Base-by-base conservation (phyloP, 257 asterid genomes). In the Solanum piurae region DNA sequence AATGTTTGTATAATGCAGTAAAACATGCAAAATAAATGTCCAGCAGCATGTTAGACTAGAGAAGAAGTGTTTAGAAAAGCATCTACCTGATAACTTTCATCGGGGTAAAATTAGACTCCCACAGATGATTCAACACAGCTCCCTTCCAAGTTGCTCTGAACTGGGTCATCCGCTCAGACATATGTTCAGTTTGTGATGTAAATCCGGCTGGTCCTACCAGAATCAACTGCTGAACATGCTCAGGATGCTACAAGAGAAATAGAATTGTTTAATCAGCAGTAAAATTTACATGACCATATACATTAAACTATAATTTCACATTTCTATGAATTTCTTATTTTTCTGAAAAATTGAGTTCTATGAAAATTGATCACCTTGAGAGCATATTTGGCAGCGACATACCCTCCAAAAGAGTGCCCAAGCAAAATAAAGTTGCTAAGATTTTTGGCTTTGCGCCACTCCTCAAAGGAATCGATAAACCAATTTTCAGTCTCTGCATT, bases 361-460 rank as follows among this genome's bases (percentile, higher is more conserved):
- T 33, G 60, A 49, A 46, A 58, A n/a, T 2, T 66, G 87, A 36
- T 84, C 87, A 96, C 99, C 98, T 96, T 92, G 46, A 95, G 94
- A 16, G 99, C 98, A 93, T 97, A 97, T 90, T 94, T 95, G 68
- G 99, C 90, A 86, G 98, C 98, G 88, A 97, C 94, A 90, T 97
- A 97, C 46, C 99, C 99, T 89, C 99, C 99, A 89, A 97, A 95
- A 73, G 99, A 97, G 91, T 97, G 99, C 36, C 99, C 99, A 68
- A 97, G 98, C 89, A 97, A 92, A 89, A 97, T 94, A 91, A 95
- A 95, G 92, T 95, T 95, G 93, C 91, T 93, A 76, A 97, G 93
- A 66, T 95, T 94, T 89, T 97, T 94, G 20, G 98, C 95, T 91
- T 93, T 95, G 82, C 99, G 97, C 99, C 99, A 97, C 91, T 94